phyloP scores from a whole-genome alignment of 129 eudicot genomes.

The Gnaphalium uliginosum region DNA sequence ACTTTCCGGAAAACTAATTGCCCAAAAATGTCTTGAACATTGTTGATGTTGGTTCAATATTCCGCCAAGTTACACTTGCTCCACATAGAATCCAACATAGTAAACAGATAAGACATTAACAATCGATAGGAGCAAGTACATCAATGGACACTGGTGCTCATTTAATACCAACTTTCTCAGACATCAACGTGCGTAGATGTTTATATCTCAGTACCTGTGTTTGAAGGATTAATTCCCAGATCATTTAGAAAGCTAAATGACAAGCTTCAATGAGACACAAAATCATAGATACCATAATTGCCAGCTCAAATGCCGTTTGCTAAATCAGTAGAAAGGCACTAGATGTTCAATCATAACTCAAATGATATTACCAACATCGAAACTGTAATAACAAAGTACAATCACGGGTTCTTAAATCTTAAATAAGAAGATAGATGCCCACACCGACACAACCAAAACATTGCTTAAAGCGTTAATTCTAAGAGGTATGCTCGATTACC shows the following conservation, averaged over 20 bases:
- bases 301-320: neutral
- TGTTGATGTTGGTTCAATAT: too few species aligned
- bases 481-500: neutral
- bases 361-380: neutral
- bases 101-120: too few species aligned
- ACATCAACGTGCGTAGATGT: neutral
- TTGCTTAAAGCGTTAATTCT: neutral
- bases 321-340: neutral
- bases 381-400: neutral
- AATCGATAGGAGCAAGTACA: neutral
- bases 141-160: too few species aligned
- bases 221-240: neutral
- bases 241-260: neutral
- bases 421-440: neutral
- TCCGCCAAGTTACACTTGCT: too few species aligned
- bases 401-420: neutral
- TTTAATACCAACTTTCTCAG: neutral
- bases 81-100: too few species aligned
- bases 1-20: too few species aligned
- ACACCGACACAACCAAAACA: neutral
- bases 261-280: neutral
- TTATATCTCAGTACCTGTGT: neutral
- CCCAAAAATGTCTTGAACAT: too few species aligned
- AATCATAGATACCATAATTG: neutral
- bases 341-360: slow-evolving; percentile 1